Base-by-base conservation (phyloP, 257 asterid species). In the Coffea canephora region DNA sequence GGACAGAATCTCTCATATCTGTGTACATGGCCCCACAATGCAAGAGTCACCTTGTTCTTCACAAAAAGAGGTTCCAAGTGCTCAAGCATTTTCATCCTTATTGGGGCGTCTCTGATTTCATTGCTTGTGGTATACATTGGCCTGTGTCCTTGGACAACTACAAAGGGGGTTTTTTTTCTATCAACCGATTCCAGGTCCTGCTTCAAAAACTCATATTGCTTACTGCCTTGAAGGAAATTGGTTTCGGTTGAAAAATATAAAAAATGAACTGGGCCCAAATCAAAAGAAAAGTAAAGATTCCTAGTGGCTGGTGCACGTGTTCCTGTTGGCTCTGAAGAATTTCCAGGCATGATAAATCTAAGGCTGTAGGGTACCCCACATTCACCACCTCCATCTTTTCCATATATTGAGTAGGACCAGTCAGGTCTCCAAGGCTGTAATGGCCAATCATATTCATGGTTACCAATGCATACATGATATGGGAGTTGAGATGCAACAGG, bases 1-100 rank as follows among this genome's bases (percentile, higher is more conserved):
- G 99, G 98, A 68, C 99, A 95, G 83, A 91, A 93, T 49, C 97
- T 91, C 83, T 95, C 99, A 57, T 95, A 95, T 61, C 91, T 90
- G 73, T 93, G 98, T 3, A 95, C 97, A 72, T 95, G 98, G 11
- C 98, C 98, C 98, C 97, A 95, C 75, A 93, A 70, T n/a, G 95
- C 97, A 31, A 95, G 82, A 34, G 90, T 89, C 59, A 91, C 97
- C 4, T 86, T 92, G 82, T 93, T 93, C 79, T 86, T 85, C 80
- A 93, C 91, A 31, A 95, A 82, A 80, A 95, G 91, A 11, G 96
- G 99, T 83, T 95, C 99, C 13, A 95, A 62, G 74, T 95, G 87
- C 82, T 78, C 93, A 0, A 76, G 83, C 87, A 95, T 83, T 84
- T 87, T 90, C 81, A 70, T 85, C 82, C 89, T 88, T 34, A 93